Conservation (phyloP, 2,329 filamentous ascomycete species). For the Monilinia fructigena region DNA sequence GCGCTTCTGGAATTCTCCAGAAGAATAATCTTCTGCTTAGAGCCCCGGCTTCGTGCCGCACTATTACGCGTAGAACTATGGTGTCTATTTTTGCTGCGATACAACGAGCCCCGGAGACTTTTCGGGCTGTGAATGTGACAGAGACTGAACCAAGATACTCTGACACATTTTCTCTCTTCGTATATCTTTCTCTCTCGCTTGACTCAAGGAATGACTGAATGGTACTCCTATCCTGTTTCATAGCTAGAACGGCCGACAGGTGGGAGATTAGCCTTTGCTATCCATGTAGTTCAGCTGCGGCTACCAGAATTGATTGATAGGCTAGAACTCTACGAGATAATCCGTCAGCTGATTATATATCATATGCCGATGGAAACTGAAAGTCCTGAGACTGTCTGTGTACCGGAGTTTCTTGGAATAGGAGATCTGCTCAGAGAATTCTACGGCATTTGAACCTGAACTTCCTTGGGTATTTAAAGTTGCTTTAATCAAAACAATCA, state of each 20-base stretch:
- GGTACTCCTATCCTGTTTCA: neutral
- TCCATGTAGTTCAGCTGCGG: neutral
- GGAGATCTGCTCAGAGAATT: neutral
- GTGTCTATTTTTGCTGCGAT: no score
- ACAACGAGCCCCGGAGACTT: no score
- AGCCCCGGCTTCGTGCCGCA: no score
- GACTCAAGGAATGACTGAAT: neutral
- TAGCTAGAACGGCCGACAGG: neutral
- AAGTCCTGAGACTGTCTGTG: neutral
- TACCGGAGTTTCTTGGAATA: neutral
- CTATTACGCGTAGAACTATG: no score
- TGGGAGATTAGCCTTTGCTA: neutral
- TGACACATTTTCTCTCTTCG: neutral
- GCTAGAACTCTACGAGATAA: no score
- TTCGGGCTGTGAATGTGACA: no score
- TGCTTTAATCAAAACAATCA: no score
- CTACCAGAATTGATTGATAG: no score
- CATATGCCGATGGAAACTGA: neutral
- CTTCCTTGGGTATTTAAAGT: no score
- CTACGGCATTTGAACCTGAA: neutral
- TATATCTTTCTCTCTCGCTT: neutral
- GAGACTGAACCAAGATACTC: no score
- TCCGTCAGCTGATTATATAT: neutral
- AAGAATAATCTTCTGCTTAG: no score
- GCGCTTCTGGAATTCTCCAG: no score